phyloP scores from a whole-genome alignment of 352 stramenopile species.

The Peronosclerospora sorghi region DNA sequence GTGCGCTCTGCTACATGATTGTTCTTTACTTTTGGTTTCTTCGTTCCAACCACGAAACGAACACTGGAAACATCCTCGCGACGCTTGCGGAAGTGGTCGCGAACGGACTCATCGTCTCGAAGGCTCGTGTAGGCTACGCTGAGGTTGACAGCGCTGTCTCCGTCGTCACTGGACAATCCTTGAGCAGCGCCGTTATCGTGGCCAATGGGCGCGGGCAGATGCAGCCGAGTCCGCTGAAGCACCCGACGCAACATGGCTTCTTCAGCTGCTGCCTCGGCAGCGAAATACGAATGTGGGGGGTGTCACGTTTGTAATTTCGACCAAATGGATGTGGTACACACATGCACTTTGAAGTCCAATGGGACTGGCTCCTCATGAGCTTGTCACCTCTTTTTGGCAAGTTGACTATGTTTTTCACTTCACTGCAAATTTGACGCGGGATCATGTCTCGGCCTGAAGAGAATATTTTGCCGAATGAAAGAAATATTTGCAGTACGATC shows the following conservation, averaged over 20 bases:
- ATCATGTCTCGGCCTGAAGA: no score
- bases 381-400: no score
- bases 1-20: constrained; percentile 22
- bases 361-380: no score
- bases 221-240: constrained; percentile 40
- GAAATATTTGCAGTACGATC: no score
- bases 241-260: constrained; percentile 48
- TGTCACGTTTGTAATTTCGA: no score
- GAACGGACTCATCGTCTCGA: constrained; percentile 15
- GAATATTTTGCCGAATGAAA: no score
- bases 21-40: constrained; percentile 1
- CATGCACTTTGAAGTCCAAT: no score
- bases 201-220: constrained; percentile 43
- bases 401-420: no score
- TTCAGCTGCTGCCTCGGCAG: not conserved
- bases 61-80: constrained; percentile 22
- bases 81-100: constrained; percentile 17
- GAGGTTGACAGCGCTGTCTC: constrained; percentile 12
- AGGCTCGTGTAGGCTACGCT: constrained; percentile 41
- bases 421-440: no score
- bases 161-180: constrained; percentile 15
- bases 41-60: constrained; percentile 7
- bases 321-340: no score
- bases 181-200: constrained; percentile 38
- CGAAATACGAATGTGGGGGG: no score